Conservation (phyloP, 805 yeast species). For the Candida jianshihensis region DNA sequence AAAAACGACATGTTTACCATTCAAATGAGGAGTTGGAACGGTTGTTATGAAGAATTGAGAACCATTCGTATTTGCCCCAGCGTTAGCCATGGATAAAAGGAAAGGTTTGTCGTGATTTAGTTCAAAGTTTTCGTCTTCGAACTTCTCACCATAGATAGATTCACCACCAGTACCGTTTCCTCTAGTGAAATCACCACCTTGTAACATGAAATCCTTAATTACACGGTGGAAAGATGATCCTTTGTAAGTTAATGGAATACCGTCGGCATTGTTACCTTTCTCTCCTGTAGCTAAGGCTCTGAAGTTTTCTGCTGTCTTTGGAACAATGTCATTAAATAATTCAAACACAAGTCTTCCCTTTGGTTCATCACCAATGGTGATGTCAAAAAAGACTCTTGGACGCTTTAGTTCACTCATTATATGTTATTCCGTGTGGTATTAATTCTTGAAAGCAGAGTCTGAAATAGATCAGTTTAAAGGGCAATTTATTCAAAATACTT, state of each 20-base stretch:
- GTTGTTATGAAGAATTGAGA: conserved; percentile 94
- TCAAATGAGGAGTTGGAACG: conserved; percentile 87
- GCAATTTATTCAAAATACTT: too few relatives aligned
- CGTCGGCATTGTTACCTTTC: conserved; percentile 55
- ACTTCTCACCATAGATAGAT: conserved; percentile 76
- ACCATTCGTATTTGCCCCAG: conserved; percentile 94
- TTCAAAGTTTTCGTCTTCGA: conserved; percentile 84
- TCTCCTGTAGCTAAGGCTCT: conserved; percentile 87
- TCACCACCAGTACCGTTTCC: conserved; percentile 76
- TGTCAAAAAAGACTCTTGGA: conserved; percentile 69
- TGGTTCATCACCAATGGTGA: conserved; percentile 61
- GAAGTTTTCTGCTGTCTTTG: conserved; percentile 87
- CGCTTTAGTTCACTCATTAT: conserved; percentile 16
- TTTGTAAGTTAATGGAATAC: conserved; percentile 67
- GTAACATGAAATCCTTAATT: conserved; percentile 84
- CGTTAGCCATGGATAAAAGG: conserved; percentile 92
- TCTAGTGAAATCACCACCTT: conserved; percentile 88
- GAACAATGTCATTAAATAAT: conserved; percentile 65
- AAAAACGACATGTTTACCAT: conserved; percentile 94
- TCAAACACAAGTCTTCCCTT: conserved; percentile 78
- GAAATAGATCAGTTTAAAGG: too few relatives aligned
- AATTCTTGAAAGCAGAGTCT: too few relatives aligned
- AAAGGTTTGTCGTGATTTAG: conserved; percentile 77
- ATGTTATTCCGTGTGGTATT: too few relatives aligned
- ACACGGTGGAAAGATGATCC: conserved; percentile 92